Percentiles rank a stretch among this genome's conserved stretches.
phyloP scores from a whole-genome alignment of 331 rosid species.

The Malus hybrid region DNA sequence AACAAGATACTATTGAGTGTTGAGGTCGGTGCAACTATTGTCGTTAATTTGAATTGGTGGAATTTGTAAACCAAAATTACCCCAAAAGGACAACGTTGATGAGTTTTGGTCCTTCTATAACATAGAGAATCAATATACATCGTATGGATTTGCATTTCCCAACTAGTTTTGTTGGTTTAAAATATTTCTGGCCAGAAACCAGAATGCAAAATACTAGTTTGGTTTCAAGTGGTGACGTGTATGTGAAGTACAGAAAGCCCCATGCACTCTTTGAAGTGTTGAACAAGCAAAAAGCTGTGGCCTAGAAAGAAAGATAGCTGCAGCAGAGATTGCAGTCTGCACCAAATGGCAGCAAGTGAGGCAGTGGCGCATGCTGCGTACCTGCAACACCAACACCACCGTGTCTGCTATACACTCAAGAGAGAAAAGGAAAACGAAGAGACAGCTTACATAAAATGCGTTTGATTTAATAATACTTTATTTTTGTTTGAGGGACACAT shows the following conservation, averaged over 20 bases:
- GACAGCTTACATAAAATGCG: too few species aligned
- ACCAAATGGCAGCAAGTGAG: background rate
- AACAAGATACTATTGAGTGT: too few species aligned
- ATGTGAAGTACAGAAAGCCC: background rate
- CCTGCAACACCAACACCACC: background rate
- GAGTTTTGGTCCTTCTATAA: background rate
- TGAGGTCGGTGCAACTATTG: too few species aligned
- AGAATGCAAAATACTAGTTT: background rate
- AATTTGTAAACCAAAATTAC: background rate
- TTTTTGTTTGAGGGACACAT: too few species aligned
- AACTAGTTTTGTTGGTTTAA: too few species aligned
- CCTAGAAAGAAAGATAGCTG: too few species aligned
- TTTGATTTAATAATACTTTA: too few species aligned
- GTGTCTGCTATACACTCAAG: background rate
- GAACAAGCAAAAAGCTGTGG: background rate
- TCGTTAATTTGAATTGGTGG: too few species aligned
- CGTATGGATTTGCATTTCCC: too few species aligned
- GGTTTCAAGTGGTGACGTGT: background rate
- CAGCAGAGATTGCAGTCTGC: background rate
- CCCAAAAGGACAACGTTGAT: background rate
- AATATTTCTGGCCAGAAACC: background rate
- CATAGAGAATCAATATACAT: too few species aligned
- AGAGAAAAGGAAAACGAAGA: too few species aligned
- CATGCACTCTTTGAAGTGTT: background rate
- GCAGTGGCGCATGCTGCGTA: background rate